Evolutionary conservation across 805 yeast species (phyloP), one percentile per base, ranked within the genome.

Genomic region (Yueomyces sinensis): DNA sequence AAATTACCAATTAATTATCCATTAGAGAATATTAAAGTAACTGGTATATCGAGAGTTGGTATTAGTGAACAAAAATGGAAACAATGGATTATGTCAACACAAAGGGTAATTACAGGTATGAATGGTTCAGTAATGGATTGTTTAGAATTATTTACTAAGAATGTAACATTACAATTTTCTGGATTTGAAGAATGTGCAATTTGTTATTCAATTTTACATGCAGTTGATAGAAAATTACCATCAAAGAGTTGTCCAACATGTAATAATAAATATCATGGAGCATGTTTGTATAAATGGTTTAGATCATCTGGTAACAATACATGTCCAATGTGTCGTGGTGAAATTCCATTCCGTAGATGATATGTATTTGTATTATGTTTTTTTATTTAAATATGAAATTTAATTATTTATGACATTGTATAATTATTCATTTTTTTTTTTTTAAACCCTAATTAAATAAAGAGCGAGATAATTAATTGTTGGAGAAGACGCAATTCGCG

Each of bases 161-260:
- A 89, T 47, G 86, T 84, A 34, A 70, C 74, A 36, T 65, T 82
- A 46, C 93, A 87, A 52, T 87, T 93, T 55, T 81, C 87, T 7
- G 95, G 95, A 0, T 86, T 83, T 43, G 95, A 84, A 49, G 97
- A 89, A 40, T 91, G 99, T 68, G 94, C 97, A 3, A 86, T 91
- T 45, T 91, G 99, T 56, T 91, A 91, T 56, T 81, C 94, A 13
- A 79, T 89, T 37, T 61, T 91, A 42, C 94, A 87, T 51, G 68
- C 68, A 13, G 86, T 81, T 41, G 95, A 86, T 49, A 82, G 82
- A 47, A 79, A 94, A 6, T 66, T 91, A 38, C 98, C 99, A 5
- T 74, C 84, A 33, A 87, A 84, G 58, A 69, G 69, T 3, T 91
- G 99, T 59, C 65, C 79, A 13, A 86, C 95, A 0, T 91, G 99